phyloP scores from a whole-genome alignment of 2,329 filamentous ascomycete species.

The Hymenoscyphus occultus region DNA sequence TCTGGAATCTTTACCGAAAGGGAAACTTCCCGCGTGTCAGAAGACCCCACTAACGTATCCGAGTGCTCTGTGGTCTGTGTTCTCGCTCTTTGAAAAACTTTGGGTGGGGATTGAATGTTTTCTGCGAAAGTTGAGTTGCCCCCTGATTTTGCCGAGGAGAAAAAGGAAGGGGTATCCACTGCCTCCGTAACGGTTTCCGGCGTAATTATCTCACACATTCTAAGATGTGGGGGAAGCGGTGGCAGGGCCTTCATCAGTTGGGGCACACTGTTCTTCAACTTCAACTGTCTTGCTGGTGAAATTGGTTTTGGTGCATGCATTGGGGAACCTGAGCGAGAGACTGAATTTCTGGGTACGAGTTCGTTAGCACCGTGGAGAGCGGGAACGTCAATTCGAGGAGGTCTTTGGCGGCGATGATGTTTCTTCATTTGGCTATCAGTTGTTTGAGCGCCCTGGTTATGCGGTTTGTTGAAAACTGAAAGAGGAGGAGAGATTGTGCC shows the following conservation, averaged over 20 bases:
- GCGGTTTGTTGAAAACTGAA: slow-evolving; percentile 16
- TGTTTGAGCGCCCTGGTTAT: slow-evolving; percentile 5
- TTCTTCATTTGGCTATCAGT: slow-evolving; percentile 13
- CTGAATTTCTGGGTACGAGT: slow-evolving; percentile 24
- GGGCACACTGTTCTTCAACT: slow-evolving; percentile 36
- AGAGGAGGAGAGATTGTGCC: slow-evolving; percentile 12
- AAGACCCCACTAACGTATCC: background rate
- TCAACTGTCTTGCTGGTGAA: slow-evolving; percentile 35
- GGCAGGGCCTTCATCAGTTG: slow-evolving; percentile 38
- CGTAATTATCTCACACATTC: slow-evolving; percentile 4
- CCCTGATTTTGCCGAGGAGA: slow-evolving; percentile 14
- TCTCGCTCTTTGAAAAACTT: background rate
- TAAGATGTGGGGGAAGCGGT: slow-evolving; percentile 28
- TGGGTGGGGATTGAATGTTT: slow-evolving; percentile 4
- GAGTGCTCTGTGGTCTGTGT: background rate
- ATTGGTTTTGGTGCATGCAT: slow-evolving; percentile 37
- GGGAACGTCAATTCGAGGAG: slow-evolving; percentile 9
- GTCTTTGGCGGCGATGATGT: slow-evolving; percentile 10
- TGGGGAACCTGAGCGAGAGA: slow-evolving; percentile 30
- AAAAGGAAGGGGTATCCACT: slow-evolving; percentile 15
- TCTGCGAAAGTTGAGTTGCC: background rate
- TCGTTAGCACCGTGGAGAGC: slow-evolving; percentile 9
- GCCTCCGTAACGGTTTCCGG: background rate
- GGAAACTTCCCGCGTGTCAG: background rate
- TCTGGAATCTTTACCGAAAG: background rate